Base-by-base conservation (phyloP, 2,329 filamentous ascomycete genomes). In the Diaporthe capsici region DNA sequence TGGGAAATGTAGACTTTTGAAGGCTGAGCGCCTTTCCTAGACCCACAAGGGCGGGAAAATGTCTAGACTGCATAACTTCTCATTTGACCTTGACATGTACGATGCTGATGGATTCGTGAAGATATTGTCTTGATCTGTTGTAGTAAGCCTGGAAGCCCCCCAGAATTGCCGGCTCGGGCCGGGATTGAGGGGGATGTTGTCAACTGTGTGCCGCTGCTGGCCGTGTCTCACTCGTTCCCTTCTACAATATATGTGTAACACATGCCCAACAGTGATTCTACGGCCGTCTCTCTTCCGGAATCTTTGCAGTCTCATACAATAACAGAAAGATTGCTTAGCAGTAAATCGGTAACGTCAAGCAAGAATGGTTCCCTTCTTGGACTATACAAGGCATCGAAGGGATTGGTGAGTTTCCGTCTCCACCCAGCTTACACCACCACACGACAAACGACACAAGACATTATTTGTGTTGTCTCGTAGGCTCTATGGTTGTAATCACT, bases 381-480 rank as follows among this genome's bases (percentile, higher is more conserved):
- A 88, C 76, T 95, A 95, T 81, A 88, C 95, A 79, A 90, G 93
- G 80, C 94, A 95, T 83, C 89, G 89, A 79, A 89, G 89, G 76
- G 92, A 93, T 83, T 94, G 94, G 94, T 95, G 86, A 82, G 89
- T 68, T 67, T 42, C 20, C n/a, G 28, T 63, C 74, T 51, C 12
- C 17, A 47, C 42, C 37, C 28, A 42, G 17, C 47, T 67, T 53
- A 31, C 34, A 31, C 71, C 42, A 65, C 15, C 47, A n/a, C 53
- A 65, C 72, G 42, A 70, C 25, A 68, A 28, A 42, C 37, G 25
- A 57, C 31, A 55, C 34, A 15, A 7, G 15, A 25, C 15, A 76
- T 73, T 86, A 53, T 6, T 28, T 53, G 13, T 22, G 25, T 31
- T 55, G 15, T 31, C 20, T 13, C 51, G 9, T 20, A 5, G 28